Evolutionary conservation across 2,329 filamentous ascomycete genomes (phyloP).

Genomic region (Colletotrichum endophyticum): DNA sequence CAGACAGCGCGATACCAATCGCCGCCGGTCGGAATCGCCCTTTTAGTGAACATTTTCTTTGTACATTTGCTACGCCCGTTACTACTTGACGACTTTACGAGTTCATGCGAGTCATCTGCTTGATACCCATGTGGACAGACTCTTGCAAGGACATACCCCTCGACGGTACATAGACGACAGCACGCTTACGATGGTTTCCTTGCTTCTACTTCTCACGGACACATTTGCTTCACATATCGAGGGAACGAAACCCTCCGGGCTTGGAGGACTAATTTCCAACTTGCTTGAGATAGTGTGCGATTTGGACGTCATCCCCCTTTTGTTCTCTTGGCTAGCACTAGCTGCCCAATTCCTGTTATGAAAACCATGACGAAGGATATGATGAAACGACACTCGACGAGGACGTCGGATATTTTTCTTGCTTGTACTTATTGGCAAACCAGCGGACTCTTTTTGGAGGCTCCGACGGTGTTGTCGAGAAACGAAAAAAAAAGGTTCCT

Average conservation of each 20-base stretch:
- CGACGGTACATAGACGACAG: slow-evolving; percentile 21
- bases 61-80: slow-evolving; percentile 24
- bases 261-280: slow-evolving; percentile 15
- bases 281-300: slow-evolving; percentile 10
- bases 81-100: slow-evolving; percentile 18
- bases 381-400: slow-evolving; percentile 16
- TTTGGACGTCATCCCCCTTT: background rate
- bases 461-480: background rate
- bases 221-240: slow-evolving; percentile 21
- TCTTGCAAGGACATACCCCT: slow-evolving; percentile 14
- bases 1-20: slow-evolving; percentile 46
- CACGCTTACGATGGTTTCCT: slow-evolving; percentile 14
- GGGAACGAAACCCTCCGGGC: background rate
- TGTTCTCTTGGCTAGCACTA: background rate
- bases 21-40: slow-evolving; percentile 55
- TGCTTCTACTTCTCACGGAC: slow-evolving; percentile 9
- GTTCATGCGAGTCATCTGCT: slow-evolving; percentile 17
- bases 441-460: background rate
- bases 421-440: background rate
- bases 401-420: slow-evolving; percentile 3
- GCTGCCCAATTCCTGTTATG: slow-evolving; percentile 3
- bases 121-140: slow-evolving; percentile 11
- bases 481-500: background rate
- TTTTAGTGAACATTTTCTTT: slow-evolving; percentile 36
- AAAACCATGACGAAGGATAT: slow-evolving; percentile 17